phyloP scores from a whole-genome alignment of 345 rosid species.

The Sonneratia alba region DNA sequence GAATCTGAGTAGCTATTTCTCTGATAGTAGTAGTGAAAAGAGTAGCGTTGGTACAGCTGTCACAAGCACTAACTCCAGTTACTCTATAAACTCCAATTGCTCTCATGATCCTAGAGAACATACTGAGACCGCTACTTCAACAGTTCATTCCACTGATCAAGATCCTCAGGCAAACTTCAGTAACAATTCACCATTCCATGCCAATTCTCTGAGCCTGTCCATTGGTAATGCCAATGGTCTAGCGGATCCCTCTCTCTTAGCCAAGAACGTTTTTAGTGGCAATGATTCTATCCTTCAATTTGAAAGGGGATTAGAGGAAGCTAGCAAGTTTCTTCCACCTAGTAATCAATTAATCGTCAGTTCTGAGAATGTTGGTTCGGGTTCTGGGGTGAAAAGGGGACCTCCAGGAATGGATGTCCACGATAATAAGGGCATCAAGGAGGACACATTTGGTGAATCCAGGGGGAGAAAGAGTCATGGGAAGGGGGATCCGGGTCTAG shows the following conservation, averaged over 20 bases:
- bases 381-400: constrained; percentile 10
- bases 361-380: constrained; percentile 17
- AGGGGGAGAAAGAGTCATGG: constrained; percentile 44
- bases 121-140: not conserved
- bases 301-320: constrained; percentile 72
- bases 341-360: constrained; percentile 31
- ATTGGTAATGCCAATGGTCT: not conserved
- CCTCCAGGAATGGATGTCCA: not conserved
- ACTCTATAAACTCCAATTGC: constrained; percentile 11
- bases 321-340: constrained; percentile 72
- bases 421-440: constrained; percentile 13
- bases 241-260: constrained; percentile 9
- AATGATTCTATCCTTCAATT: constrained; percentile 55
- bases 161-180: not conserved
- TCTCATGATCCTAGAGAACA: not conserved
- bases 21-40: constrained; percentile 19
- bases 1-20: constrained; percentile 13
- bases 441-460: constrained; percentile 10
- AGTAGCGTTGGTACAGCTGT: constrained; percentile 10
- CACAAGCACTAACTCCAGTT: constrained; percentile 1
- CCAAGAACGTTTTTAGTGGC: constrained; percentile 42
- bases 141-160: not conserved
- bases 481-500: constrained; percentile 32
- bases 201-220: not conserved
- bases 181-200: too few species aligned